A percentile compares a stretch with the other conserved stretches of the same genome.
Conservation (phyloP, 2,329 filamentous ascomycete genomes). For the Myriosclerotinia curreyana region DNA sequence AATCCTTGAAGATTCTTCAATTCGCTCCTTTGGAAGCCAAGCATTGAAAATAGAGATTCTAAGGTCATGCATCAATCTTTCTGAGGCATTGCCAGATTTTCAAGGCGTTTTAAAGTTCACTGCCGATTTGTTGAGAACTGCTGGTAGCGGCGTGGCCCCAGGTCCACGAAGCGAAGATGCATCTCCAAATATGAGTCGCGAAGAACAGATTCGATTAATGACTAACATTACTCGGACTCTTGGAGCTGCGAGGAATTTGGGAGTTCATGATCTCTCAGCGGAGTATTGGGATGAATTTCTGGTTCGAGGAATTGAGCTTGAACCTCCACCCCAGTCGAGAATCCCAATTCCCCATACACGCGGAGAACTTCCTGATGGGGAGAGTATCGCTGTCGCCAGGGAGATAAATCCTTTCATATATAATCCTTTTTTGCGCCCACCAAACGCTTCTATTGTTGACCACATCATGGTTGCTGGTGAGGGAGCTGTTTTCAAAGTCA, state of each 20-base stretch:
- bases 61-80: conserved; percentile 87
- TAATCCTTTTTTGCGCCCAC: conserved; percentile 79
- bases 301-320: conserved; percentile 70
- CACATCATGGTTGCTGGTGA: conserved; percentile 76
- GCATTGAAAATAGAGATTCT: conserved; percentile 83
- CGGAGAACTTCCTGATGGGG: conserved; percentile 48
- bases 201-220: conserved; percentile 82
- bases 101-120: conserved; percentile 86
- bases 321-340: conserved; percentile 57
- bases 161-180: conserved; percentile 65
- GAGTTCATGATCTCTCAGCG: conserved; percentile 65
- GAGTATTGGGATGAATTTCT: conserved; percentile 98
- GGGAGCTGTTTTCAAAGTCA: conserved; percentile 72
- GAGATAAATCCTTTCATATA: conserved; percentile 83
- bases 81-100: conserved; percentile 89
- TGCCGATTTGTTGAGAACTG: conserved; percentile 75
- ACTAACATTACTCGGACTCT: conserved; percentile 85
- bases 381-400: conserved; percentile 42
- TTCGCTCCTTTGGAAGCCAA: conserved; percentile 71
- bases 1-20: conserved; percentile 57
- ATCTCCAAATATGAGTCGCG: conserved; percentile 66
- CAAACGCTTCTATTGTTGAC: conserved; percentile 57
- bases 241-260: conserved; percentile 70
- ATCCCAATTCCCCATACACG: conserved; percentile 63
- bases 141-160: conserved; percentile 76